phyloP scores from a whole-genome alignment of 2,329 filamentous ascomycete genomes.

The Fusarium concolor region DNA sequence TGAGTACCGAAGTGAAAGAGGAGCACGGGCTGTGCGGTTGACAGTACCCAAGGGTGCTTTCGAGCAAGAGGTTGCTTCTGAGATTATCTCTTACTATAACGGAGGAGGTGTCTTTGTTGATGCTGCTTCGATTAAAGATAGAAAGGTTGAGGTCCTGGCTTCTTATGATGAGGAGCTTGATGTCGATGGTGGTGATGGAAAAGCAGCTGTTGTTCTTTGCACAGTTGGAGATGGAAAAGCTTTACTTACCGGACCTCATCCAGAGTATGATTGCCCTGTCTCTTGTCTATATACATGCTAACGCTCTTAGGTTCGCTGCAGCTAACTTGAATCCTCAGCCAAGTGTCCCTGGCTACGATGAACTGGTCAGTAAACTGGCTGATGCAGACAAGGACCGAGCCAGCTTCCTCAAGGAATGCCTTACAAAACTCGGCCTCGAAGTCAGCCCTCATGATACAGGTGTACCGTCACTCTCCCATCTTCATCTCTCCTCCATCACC shows the following conservation, averaged over 20 bases:
- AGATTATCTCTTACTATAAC: conserved; percentile 88
- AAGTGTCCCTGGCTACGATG: conserved; percentile 74
- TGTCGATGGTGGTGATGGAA: conserved; percentile 78
- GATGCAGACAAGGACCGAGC: conserved; percentile 77
- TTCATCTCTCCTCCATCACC: conserved; percentile 82
- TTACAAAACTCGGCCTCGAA: conserved; percentile 84
- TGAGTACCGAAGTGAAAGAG: conserved; percentile 87
- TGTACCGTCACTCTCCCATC: conserved; percentile 81
- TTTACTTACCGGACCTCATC: conserved; percentile 88
- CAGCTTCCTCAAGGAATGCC: conserved; percentile 81
- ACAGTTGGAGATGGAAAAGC: conserved; percentile 83
- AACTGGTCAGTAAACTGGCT: conserved; percentile 74
- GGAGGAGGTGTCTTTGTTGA: conserved; percentile 94
- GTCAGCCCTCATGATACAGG: conserved; percentile 75
- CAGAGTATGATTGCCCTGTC: conserved; percentile 70
- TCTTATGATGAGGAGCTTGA: conserved; percentile 79
- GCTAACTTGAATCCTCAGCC: conserved; percentile 78
- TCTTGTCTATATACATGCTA: not conserved
- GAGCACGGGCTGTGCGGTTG: conserved; percentile 78
- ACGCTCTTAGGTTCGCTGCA: conserved; percentile 77
- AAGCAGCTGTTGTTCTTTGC: conserved; percentile 85
- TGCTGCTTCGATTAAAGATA: conserved; percentile 68
- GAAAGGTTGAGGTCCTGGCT: conserved; percentile 83
- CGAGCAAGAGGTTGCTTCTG: conserved; percentile 64
- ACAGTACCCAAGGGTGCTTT: conserved; percentile 72